Evolutionary conservation across 306 rosid species (phyloP).

Genomic region (Prunus mongolica): DNA sequence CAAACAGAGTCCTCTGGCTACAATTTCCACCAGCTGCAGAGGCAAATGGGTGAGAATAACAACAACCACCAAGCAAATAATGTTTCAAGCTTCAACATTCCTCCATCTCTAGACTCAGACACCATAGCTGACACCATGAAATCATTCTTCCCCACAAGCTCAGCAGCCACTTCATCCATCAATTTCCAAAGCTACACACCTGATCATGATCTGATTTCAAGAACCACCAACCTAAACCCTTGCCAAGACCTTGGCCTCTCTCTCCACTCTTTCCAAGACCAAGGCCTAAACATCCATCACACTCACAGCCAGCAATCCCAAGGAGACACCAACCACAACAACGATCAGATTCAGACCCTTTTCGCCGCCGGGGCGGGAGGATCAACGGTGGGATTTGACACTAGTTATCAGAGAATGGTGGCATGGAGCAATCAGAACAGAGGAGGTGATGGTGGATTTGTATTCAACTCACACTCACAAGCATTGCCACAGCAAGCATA

Average conservation of each 20-base stretch:
- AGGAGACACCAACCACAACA: slow-evolving; percentile 27
- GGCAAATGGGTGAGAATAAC: slow-evolving; percentile 19
- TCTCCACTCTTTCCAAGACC: slow-evolving; percentile 62
- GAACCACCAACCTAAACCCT: slow-evolving; percentile 37
- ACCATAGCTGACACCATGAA: slow-evolving; percentile 44
- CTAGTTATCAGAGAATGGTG: slow-evolving; percentile 45
- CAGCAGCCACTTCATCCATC: slow-evolving; percentile 42
- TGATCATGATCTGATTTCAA: slow-evolving; percentile 40
- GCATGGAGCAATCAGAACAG: slow-evolving; percentile 46
- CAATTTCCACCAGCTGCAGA: slow-evolving; percentile 42
- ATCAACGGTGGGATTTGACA: slow-evolving; percentile 39
- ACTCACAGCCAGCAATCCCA: slow-evolving; percentile 27
- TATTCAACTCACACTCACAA: slow-evolving; percentile 28
- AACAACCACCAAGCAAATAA: slow-evolving; percentile 22
- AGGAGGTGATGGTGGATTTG: slow-evolving; percentile 27
- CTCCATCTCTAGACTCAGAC: slow-evolving; percentile 32
- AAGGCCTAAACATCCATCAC: slow-evolving; percentile 22
- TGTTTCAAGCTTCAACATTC: slow-evolving; percentile 37
- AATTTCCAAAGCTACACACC: slow-evolving; percentile 55
- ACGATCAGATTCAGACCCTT: slow-evolving; percentile 30
- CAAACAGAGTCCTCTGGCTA: slow-evolving; percentile 68
- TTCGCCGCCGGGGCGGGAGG: slow-evolving; percentile 20
- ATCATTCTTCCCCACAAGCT: slow-evolving; percentile 58
- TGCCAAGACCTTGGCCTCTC: slow-evolving; percentile 67
- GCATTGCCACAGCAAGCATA: slow-evolving; percentile 19